phyloP scores from a whole-genome alignment of 2,329 filamentous ascomycete genomes.

The Aspergillus cejpii region DNA sequence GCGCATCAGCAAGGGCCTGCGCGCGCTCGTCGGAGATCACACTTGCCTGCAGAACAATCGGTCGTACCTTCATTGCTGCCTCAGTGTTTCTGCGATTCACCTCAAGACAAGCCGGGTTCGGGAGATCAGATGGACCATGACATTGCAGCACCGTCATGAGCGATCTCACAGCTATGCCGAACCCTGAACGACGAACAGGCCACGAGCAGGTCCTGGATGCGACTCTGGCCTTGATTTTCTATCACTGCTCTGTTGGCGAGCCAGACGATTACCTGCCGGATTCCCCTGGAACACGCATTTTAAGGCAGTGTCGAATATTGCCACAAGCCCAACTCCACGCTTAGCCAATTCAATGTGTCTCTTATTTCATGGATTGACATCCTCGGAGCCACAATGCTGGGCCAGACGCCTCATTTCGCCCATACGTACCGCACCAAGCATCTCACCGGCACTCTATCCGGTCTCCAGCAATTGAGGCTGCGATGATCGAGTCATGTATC shows the following conservation, averaged over 20 bases:
- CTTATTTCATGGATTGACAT: conserved; percentile 89
- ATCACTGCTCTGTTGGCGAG: conserved; percentile 82
- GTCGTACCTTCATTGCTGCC: conserved; percentile 85
- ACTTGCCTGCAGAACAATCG: conserved; percentile 83
- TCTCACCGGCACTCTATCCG: conserved; percentile 57
- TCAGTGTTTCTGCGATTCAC: conserved; percentile 87
- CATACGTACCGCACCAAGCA: conserved; percentile 92
- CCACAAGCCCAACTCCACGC: conserved; percentile 66
- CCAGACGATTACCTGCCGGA: conserved; percentile 80
- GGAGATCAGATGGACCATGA: conserved; percentile 12
- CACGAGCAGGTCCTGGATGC: conserved; percentile 84
- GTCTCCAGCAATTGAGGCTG: conserved; percentile 88
- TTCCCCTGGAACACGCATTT: conserved; percentile 94
- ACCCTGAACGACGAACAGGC: conserved; percentile 69
- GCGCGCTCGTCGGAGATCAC: conserved; percentile 70
- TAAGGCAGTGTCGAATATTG: conserved; percentile 74
- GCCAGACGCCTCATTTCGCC: conserved; percentile 75
- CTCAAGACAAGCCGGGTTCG: conserved; percentile 60
- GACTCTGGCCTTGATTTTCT: conserved; percentile 87
- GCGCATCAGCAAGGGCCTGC: conserved; percentile 77
- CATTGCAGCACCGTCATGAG: conserved; percentile 76
- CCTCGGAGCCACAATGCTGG: conserved; percentile 84
- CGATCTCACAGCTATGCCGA: conserved; percentile 76
- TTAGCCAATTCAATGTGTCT: conserved; percentile 87
- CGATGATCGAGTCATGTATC: conserved; percentile 93